Conservation (phyloP, 306 rosid genomes). For the Vicia villosa region DNA sequence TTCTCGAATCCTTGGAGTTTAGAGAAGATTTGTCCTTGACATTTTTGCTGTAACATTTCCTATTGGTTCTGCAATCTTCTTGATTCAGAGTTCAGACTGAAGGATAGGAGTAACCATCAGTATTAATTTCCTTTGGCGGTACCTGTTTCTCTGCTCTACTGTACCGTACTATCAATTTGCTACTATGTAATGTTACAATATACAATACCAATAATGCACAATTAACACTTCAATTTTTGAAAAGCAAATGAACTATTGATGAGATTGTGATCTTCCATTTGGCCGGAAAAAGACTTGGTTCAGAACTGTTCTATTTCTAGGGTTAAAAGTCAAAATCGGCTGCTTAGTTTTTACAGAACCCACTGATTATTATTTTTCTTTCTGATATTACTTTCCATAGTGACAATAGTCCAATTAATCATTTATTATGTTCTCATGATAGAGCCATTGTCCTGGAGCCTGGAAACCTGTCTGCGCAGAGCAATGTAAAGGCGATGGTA, state of each 20-base stretch:
- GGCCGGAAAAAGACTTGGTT: constrained; percentile 16
- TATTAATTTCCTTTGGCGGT: neutral
- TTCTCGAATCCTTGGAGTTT: constrained; percentile 4
- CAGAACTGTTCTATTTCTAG: constrained; percentile 4
- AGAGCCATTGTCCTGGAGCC: constrained; percentile 91
- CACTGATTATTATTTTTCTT: constrained; percentile 11
- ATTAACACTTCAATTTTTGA: constrained; percentile 12
- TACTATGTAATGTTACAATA: neutral
- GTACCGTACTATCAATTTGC: constrained; percentile 16
- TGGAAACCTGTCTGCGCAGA: constrained; percentile 77
- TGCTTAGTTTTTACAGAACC: constrained; percentile 12
- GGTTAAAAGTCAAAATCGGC: constrained; percentile 27
- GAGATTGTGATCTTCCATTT: constrained; percentile 20
- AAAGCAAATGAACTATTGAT: constrained; percentile 26
- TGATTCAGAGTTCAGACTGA: constrained; percentile 21
- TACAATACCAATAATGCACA: neutral
- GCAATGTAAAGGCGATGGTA: constrained; percentile 63
- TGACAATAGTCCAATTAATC: constrained; percentile 10
- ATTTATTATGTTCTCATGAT: constrained; percentile 44
- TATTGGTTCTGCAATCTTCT: constrained; percentile 26
- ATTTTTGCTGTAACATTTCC: constrained; percentile 5
- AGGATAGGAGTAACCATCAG: constrained; percentile 6
- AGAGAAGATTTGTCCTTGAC: constrained; percentile 11
- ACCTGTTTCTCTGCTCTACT: neutral
- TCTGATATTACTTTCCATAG: constrained; percentile 21